Conservation (phyloP, 176 grass and related monocot genomes). For the Ensete ventricosum region DNA sequence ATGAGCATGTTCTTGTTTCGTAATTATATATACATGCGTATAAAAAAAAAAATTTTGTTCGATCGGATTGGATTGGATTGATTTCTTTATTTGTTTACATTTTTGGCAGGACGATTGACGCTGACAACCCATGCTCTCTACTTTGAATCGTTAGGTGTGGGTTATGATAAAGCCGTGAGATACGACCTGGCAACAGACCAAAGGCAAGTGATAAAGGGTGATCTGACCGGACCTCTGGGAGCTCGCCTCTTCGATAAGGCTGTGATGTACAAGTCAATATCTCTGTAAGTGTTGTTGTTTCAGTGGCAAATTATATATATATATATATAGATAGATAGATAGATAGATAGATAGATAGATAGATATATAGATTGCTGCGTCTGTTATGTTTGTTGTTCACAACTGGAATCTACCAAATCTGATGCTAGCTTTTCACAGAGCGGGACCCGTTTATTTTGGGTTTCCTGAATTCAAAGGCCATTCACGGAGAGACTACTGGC, state of each 20-base stretch:
- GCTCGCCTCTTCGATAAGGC: slow-evolving; percentile 94
- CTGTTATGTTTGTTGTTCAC: too few species aligned
- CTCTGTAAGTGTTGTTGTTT: slow-evolving; percentile 44
- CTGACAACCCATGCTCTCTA: slow-evolving; percentile 76
- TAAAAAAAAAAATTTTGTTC: slow-evolving; percentile 5
- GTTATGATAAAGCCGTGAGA: slow-evolving; percentile 41
- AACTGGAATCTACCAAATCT: too few species aligned
- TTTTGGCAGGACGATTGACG: slow-evolving; percentile 65
- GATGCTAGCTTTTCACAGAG: too few species aligned
- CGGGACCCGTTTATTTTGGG: slow-evolving; percentile 59
- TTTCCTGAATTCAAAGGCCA: slow-evolving; percentile 81
- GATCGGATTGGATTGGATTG: too few species aligned
- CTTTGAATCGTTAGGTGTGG: slow-evolving; percentile 70
- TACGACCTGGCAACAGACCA: slow-evolving; percentile 69
- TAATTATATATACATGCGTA: slow-evolving; percentile 32
- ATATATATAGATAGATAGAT: too few species aligned
- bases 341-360: too few species aligned
- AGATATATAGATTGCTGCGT: too few species aligned
- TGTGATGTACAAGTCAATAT: slow-evolving; percentile 83
- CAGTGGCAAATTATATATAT: too few species aligned
- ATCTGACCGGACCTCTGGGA: slow-evolving; percentile 73
- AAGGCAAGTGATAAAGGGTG: slow-evolving; percentile 69
- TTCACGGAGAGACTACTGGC: slow-evolving; percentile 79
- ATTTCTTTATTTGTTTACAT: too few species aligned
- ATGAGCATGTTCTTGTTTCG: slow-evolving; percentile 29